Evolutionary conservation across 345 rosid species (phyloP).

Genomic region (Citrus medica): DNA sequence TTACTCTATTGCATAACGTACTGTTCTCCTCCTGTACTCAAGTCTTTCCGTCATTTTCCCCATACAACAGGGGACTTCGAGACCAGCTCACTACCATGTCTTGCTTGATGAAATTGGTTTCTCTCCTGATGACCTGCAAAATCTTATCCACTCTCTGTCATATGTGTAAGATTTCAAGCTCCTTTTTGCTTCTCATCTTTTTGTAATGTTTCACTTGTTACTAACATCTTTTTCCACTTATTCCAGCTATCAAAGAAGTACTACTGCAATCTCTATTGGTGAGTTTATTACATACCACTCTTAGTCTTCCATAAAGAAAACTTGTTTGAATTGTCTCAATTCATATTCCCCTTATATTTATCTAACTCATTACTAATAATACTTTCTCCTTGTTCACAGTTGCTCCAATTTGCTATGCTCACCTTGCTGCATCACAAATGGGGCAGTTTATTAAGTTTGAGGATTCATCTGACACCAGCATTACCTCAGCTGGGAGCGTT

Average conservation of each 20-base stretch:
- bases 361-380: not conserved
- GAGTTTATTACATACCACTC: not conserved
- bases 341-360: not conserved
- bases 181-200: not conserved
- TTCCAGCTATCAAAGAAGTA: slow-evolving; percentile 80
- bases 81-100: slow-evolving; percentile 90
- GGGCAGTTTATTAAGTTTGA: slow-evolving; percentile 74
- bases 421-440: slow-evolving; percentile 79
- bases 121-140: slow-evolving; percentile 62
- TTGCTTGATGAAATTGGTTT: slow-evolving; percentile 86
- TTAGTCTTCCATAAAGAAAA: not conserved
- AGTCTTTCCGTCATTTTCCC: not conserved
- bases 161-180: slow-evolving; percentile 64
- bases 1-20: not conserved
- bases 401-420: slow-evolving; percentile 90
- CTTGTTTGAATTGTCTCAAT: not conserved
- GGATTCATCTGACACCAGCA: slow-evolving; percentile 47
- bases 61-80: slow-evolving; percentile 66
- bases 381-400: slow-evolving; percentile 38
- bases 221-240: not conserved
- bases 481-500: slow-evolving; percentile 22
- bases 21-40: not conserved
- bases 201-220: slow-evolving; percentile 1
- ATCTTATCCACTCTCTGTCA: slow-evolving; percentile 63
- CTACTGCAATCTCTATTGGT: slow-evolving; percentile 83